Evolutionary conservation across 2,329 filamentous ascomycete genomes (phyloP), one percentile per base, ranked within the genome.

Genomic region (Calonectria fujianensis): DNA sequence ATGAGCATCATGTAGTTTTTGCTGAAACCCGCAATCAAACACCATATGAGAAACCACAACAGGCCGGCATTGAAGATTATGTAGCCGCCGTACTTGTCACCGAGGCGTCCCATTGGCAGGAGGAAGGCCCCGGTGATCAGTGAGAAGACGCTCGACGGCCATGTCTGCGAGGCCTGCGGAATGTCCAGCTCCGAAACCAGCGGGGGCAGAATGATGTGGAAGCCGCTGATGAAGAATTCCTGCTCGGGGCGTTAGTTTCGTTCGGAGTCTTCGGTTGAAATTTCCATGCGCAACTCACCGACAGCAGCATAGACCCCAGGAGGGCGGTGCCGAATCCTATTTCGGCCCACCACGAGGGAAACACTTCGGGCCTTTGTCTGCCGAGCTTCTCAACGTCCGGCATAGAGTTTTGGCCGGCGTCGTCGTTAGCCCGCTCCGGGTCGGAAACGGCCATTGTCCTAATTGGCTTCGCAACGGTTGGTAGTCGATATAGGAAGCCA

Each of bases 1-100:
- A 95, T 93, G 75, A 96, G 87, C 92, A 95, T 94, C 66, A 91
- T 83, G 74, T 92, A 89, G 83, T 91, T 93, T 69, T 87, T 86
- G 73, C 92, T 93, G 84, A 96, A 95, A 14, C 94, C 94, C 20
- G 90, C 90, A 69, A 95, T 85, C 69, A 96, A 84, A 13, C 91
- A 92, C 91, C 94, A 96, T 48, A 93, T 76, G 10, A 91, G 83
- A 66, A 95, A 90, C 94, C 94, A 94, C 51, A 85, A 76, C 35
- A 92, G 85, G 4, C 93, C 93, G 35, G 82, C 84, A 4, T 92
- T 86, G 78, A 93, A 94, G 77, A 94, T 87, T 24, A 86, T 80
- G 73, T 90, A 92, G 3, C 90, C 91, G 68, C 93, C 93, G 79
- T 92, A 90, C 80, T 92, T 91, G 81, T 94, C 92, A 65, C 89